Base-by-base conservation (phyloP, 2,329 filamentous ascomycete species). In the Aureobasidium leucospermi region DNA sequence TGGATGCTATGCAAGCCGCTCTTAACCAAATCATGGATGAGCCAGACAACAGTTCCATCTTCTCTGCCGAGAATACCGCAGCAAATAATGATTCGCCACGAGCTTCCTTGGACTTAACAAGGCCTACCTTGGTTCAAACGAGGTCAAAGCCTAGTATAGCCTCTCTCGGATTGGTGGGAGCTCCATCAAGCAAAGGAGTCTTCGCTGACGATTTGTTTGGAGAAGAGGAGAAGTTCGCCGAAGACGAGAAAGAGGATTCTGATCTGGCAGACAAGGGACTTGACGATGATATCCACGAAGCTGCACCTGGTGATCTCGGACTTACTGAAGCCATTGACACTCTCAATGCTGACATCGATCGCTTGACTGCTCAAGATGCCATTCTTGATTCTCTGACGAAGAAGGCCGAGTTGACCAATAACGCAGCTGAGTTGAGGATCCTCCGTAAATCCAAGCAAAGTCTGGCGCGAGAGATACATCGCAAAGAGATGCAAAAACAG, bases 391-490 rank as follows among this genome's bases (percentile, higher is more conserved):
- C 93, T 1, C 76, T 99, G 60, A 94, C 90, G 2, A 85, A 89
- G 60, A 99, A 99, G 74, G 94, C 95, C 0, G 94, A 99, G 71
- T 78, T 99, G 56, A 99, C 94, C 1, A 99, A 99, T 71, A 99
- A 99, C 69, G 91, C 88, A 13, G 90, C 93, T 1, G 94, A 99
- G 72, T 73, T 99, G 56, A 84, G 94, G 36, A 97, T 99, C 63
- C 74, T 99, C 53, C 85, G 88, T 58, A 99, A 99, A 72, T 96
- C 91, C 0, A 96, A 94, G 72, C 87, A 91, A 34, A 99, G 94
- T 72, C 77, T 99, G 60, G 89, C 96, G 68, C 83, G 94, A 65
- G 94, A 99, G 72, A 91, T 97, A 58, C 84, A 90, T 60, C 85
- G 92, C 36, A 99, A 97, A 71, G 93, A 97, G 73, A 82, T 99